Evolutionary conservation across 2,329 filamentous ascomycete species (phyloP), one percentile per base, ranked within the genome.

Genomic region (Stagonosporopsis cucurbitacearum): DNA sequence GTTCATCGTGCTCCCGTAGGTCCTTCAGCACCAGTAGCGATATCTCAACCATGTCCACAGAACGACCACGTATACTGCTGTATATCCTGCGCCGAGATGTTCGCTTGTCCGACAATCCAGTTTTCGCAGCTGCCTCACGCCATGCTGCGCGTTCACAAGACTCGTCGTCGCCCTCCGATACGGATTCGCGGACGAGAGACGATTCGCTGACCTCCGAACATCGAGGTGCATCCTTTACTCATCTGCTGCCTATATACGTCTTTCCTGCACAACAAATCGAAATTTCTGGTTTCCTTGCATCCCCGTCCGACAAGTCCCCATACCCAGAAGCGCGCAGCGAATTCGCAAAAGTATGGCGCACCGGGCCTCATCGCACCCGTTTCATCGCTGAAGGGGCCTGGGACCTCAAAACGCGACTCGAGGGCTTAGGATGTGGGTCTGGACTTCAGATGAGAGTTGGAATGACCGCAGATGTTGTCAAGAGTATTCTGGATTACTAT

Each of bases 31-130:
- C 54, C 28, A 57, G 52, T 53, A 54, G 58, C 26, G 47, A 62
- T 20, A 41, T 56, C 49, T 36, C 59, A 46, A 64, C 28, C 48
- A 72, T 72, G 68, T 45, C 64, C 6, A 56, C 45, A 48, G 48
- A 59, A 17, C 57, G 59, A 35, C 65, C 70, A 19, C 78, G 76
- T 39, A 80, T 90, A 22, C 77, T 92, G 47, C 80, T 94, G 51
- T 92, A 92, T 68, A 73, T 93, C 20, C 74, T 93, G 32, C 85
- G 90, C 40, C 85, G 87, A 63, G 91, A 94, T 70, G 80, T 92
- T 19, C 87, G 91, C 57, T 79, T 90, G 23, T 80, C 84, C 25
- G 90, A 94, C 74, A 93, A 93, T 67, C 89, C 89, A 0, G 81
- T 92, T 37, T 81, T 94, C 19, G 81, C 91, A 68, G 79, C 82